Evolutionary conservation across 1,139 yeast genomes (phyloP).

Genomic region (Meyerozyma smithsonii): DNA sequence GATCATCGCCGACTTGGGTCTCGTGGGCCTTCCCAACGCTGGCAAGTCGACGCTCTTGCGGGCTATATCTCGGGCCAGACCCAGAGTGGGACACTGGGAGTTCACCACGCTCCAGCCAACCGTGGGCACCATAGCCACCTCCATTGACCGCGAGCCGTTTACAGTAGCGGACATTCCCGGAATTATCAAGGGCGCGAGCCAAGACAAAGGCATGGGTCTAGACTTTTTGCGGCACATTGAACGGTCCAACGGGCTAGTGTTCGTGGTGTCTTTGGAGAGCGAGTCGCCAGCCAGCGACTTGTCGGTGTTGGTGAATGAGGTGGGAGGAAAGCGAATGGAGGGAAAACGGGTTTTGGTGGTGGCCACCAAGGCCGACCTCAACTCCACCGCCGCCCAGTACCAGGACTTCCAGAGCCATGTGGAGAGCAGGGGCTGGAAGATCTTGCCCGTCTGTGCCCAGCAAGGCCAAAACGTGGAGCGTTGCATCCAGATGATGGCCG

Average conservation of each 20-base stretch:
- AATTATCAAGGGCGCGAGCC: conserved; percentile 78
- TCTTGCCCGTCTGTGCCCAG: conserved; percentile 81
- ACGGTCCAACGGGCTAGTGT: conserved; percentile 82
- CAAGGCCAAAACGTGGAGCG: conserved; percentile 66
- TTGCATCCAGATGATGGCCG: conserved; percentile 68
- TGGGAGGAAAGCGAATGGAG: conserved; percentile 58
- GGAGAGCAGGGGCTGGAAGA: conserved; percentile 49
- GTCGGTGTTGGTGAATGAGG: conserved; percentile 55
- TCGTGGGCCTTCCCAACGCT: conserved; percentile 94
- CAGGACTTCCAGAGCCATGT: conserved; percentile 38
- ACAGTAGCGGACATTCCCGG: conserved; percentile 99
- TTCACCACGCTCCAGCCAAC: conserved; percentile 92
- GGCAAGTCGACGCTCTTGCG: conserved; percentile 87
- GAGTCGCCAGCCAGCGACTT: conserved; percentile 63
- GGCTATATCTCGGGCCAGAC: conserved; percentile 87
- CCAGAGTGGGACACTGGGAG: conserved; percentile 95
- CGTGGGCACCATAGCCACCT: conserved; percentile 75
- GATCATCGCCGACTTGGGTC: conserved; percentile 84
- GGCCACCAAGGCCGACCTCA: conserved; percentile 88
- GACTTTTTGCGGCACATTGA: conserved; percentile 91
- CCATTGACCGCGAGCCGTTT: conserved; percentile 67
- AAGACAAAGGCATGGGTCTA: conserved; percentile 88
- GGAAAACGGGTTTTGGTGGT: conserved; percentile 66
- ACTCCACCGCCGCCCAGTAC: conserved; percentile 45
- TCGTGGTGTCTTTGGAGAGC: conserved; percentile 74